Evolutionary conservation across 1,139 yeast genomes (phyloP), one percentile per base, ranked within the genome.

Genomic region (Kurtzmaniella quercitrusa): DNA sequence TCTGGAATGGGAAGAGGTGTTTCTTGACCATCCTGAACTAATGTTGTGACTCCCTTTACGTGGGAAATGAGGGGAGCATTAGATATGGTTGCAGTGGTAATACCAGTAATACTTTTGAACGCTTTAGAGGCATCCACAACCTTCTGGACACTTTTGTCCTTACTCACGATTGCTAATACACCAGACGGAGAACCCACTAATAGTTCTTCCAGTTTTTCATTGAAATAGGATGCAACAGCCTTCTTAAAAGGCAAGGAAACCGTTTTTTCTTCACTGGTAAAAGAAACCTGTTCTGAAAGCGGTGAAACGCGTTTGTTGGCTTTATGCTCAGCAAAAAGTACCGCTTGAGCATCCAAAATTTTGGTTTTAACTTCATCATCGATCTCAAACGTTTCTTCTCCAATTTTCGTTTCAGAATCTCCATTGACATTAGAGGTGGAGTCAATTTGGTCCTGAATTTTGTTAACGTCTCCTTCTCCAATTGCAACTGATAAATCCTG

Each of bases 401-500:
- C 4, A 60, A 30, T 4, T 42, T 34, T 32, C 45, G 41, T 14
- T 26, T 26, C 30, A 9, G n/a, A n/a, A n/a, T n/a, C n/a, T n/a
- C 30, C 30, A 26, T 26, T 26, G 30, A 14, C n/a, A 14, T 12
- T 3, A 21, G 26, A 21, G 11, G 26, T 21, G 11, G 26, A 11
- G 15, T 28, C 12, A 3, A 30, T 14, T 4, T 30, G 34, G 34
- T 26, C 12, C 39, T 28, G n/a, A 14, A 30, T 41, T 20, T n/a
- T 30, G 23, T 20, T 38, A 28, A 23, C 41, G 33, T 53, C 50
- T 22, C 54, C 53, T 17, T 52, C 50, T 5, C 65, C 59, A 35
- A 76, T 47, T 12, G 70, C 57, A 6, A 52, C 47, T 0, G 76
- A 59, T 38, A 78, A 60, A 45, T 79, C 68, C 41, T 76, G 74